Percentiles rank a stretch among this genome's conserved stretches.
These are phyloP conservation scores for Paramecium sonneborni DNA, from an alignment of 73 alveolate species.

Conservation along the genomic window DNA sequence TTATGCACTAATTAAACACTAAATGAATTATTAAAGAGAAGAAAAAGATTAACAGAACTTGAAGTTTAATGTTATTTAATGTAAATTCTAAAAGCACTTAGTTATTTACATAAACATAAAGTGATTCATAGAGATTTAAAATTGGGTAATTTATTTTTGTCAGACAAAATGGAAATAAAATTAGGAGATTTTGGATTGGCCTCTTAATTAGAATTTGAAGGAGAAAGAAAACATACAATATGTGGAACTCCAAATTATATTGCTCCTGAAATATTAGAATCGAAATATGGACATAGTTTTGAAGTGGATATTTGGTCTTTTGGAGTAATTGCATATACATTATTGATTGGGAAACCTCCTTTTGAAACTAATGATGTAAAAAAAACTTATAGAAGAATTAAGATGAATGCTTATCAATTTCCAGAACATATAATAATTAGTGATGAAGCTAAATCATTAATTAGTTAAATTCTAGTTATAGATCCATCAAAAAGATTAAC, in stretches of 20 bases:
- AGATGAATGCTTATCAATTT: constrained; percentile 78
- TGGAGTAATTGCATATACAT: constrained; percentile 90
- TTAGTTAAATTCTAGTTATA: constrained; percentile 74
- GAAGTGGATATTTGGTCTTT: constrained; percentile 93
- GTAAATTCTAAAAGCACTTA: constrained; percentile 78
- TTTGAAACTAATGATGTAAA: constrained; percentile 89
- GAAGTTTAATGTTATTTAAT: constrained; percentile 87
- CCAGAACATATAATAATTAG: constrained; percentile 87
- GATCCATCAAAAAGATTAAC: constrained; percentile 92
- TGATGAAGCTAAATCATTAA: constrained; percentile 82
- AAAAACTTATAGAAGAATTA: constrained; percentile 87
- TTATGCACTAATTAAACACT: too few relatives aligned
- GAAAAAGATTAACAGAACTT: constrained; percentile 78
- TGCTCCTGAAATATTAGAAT: constrained; percentile 91
- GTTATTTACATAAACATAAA: constrained; percentile 82
- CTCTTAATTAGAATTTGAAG: constrained; percentile 90
- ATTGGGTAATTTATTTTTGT: constrained; percentile 86
- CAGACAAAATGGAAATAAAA: constrained; percentile 88
- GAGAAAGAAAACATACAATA: constrained; percentile 89
- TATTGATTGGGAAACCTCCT: constrained; percentile 93
- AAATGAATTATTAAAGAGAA: too few relatives aligned
- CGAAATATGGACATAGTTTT: constrained; percentile 88
- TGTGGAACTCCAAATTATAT: constrained; percentile 97
- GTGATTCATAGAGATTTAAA: constrained; percentile 93
- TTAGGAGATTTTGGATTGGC: constrained; percentile 96